These are phyloP conservation scores for Pseudozyma thailandica DNA, from an alignment of 1,284 basidiomycete genomes.

Conservation along the genomic window DNA sequence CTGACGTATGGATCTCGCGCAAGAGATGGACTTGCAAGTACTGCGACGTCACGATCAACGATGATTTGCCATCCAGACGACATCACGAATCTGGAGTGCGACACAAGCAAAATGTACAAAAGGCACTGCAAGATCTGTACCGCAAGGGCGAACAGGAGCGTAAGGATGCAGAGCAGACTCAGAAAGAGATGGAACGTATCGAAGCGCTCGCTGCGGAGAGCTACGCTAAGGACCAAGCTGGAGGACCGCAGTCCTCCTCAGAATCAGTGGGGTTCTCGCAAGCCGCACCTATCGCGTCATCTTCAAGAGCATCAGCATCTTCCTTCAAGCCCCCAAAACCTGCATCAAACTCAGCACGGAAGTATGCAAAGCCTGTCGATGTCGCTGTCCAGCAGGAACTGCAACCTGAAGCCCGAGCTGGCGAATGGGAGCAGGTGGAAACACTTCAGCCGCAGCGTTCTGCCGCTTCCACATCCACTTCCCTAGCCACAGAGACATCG, in stretches of 20 bases:
- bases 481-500: neutral
- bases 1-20: constrained; percentile 63
- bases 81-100: constrained; percentile 93
- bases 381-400: constrained; percentile 74
- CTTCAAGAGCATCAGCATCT: neutral
- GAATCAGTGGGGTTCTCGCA: constrained; percentile 1
- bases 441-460: constrained; percentile 59
- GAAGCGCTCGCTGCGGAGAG: constrained; percentile 75
- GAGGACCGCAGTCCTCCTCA: neutral
- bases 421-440: constrained; percentile 83
- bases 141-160: constrained; percentile 89
- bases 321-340: neutral
- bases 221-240: constrained; percentile 57
- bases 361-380: neutral
- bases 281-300: neutral
- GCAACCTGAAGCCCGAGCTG: constrained; percentile 78
- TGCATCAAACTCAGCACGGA: neutral
- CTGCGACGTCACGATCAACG: constrained; percentile 66
- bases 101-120: constrained; percentile 92
- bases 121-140: constrained; percentile 90
- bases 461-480: constrained; percentile 7
- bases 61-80: constrained; percentile 75
- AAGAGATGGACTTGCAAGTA: constrained; percentile 67
- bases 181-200: constrained; percentile 83
- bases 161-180: constrained; percentile 85